Conservation (phyloP, 306 rosid species). For the Acacia acuminata region DNA sequence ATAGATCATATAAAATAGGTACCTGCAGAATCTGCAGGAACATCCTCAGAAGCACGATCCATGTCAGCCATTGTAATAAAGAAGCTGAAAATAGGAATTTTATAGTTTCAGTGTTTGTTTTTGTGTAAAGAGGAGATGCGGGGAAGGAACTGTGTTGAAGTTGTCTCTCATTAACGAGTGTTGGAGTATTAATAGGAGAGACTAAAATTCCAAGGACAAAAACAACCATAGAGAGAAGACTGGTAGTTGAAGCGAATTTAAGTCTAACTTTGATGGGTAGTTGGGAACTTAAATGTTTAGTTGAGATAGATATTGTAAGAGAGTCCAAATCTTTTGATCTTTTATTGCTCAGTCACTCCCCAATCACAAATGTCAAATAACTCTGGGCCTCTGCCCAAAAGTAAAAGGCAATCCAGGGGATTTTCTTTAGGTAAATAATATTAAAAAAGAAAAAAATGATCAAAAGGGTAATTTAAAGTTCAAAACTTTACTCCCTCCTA, state of each 20-base stretch:
- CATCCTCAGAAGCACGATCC: constrained; percentile 48
- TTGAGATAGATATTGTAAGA: constrained; percentile 7
- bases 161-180: constrained; percentile 23
- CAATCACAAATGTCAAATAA: neutral
- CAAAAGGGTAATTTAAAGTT: neutral
- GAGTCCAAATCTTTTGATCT: neutral
- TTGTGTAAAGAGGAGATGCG: neutral
- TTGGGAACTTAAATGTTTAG: constrained; percentile 46
- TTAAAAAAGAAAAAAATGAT: neutral
- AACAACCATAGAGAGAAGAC: constrained; percentile 37
- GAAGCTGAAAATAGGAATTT: constrained; percentile 19
- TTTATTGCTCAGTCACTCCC: neutral
- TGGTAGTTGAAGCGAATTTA: constrained; percentile 60
- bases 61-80: constrained; percentile 58
- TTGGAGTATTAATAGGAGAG: constrained; percentile 45
- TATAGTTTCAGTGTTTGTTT: neutral
- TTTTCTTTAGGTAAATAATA: neutral
- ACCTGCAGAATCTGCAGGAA: constrained; percentile 61
- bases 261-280: constrained; percentile 58
- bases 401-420: neutral
- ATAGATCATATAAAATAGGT: constrained; percentile 32
- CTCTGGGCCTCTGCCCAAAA: neutral
- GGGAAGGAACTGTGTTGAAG: constrained; percentile 17
- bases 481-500: too few species aligned
- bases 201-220: neutral